Conservation (phyloP, 176 grass and related monocot genomes). For the Calamus simplicifolius region DNA sequence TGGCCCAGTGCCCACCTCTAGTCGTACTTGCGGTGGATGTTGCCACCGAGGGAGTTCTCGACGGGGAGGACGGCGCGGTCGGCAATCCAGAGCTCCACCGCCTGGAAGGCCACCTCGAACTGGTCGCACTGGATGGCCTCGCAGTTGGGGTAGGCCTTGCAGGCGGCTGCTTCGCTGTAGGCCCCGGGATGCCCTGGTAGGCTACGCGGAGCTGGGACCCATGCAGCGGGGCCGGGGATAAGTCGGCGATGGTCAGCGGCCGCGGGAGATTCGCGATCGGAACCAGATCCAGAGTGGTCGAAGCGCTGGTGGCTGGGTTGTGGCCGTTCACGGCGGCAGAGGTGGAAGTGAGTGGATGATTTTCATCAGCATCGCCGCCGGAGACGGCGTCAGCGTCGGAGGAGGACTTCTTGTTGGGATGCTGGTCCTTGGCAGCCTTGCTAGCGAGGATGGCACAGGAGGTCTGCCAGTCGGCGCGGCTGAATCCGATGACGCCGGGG, state of each 20-base stretch:
- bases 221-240: constrained; percentile 20
- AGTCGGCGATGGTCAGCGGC: constrained; percentile 25
- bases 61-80: constrained; percentile 27
- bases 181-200: constrained; percentile 31
- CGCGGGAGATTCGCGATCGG: constrained; percentile 16
- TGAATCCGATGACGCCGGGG: constrained; percentile 1
- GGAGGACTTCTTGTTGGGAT: background rate
- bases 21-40: constrained; percentile 46
- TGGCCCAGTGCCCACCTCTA: too few relatives aligned
- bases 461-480: constrained; percentile 56
- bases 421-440: background rate
- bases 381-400: background rate
- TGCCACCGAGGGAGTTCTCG: constrained; percentile 35
- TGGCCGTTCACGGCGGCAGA: too few relatives aligned
- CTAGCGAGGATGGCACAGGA: constrained; percentile 63
- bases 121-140: constrained; percentile 31
- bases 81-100: too few relatives aligned
- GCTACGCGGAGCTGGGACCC: constrained; percentile 20
- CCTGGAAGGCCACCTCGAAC: too few relatives aligned
- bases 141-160: constrained; percentile 28
- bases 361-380: too few relatives aligned
- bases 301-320: too few relatives aligned
- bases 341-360: too few relatives aligned
- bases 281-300: background rate
- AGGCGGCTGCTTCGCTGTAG: constrained; percentile 31